phyloP scores from a whole-genome alignment of 129 eudicot species.

The Kitagawia praeruptora region DNA sequence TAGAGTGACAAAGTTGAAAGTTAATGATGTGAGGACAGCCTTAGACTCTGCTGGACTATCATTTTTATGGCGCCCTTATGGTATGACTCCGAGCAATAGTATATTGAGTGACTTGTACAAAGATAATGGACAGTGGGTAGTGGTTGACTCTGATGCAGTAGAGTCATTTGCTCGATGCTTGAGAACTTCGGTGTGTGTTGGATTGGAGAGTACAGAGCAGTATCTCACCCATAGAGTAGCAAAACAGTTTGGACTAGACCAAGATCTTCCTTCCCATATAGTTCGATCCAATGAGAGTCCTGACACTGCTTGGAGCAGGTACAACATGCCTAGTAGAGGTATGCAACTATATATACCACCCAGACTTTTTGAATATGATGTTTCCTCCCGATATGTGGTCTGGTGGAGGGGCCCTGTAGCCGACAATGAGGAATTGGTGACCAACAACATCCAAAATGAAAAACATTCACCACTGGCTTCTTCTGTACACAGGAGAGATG shows the following conservation, averaged over 20 bases:
- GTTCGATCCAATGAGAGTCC: background rate
- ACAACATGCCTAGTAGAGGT: slow-evolving; percentile 4
- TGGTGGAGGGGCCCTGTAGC: background rate
- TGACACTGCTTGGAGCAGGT: slow-evolving; percentile 24
- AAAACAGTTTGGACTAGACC: slow-evolving; percentile 48
- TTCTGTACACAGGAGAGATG: background rate
- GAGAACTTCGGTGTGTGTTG: slow-evolving; percentile 22
- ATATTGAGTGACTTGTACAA: slow-evolving; percentile 14
- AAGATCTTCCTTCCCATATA: slow-evolving; percentile 34
- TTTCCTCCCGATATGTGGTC: background rate
- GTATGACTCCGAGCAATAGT: slow-evolving; percentile 10
- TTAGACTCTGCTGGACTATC: slow-evolving; percentile 9
- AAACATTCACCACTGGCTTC: background rate
- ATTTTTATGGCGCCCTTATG: slow-evolving; percentile 48
- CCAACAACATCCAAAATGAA: background rate
- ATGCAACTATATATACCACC: slow-evolving; percentile 23
- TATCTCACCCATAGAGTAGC: slow-evolving; percentile 46
- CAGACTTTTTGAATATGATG: background rate
- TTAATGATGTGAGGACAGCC: background rate
- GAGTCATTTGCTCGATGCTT: slow-evolving; percentile 32
- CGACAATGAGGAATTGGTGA: background rate
- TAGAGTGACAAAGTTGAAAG: background rate
- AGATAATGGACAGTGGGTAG: slow-evolving; percentile 14
- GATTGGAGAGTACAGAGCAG: slow-evolving; percentile 21
- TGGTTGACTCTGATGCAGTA: background rate